Percentiles rank a stretch among this genome's conserved stretches.
These are phyloP conservation scores for Umbelopsis sp. DNA, from an alignment of 371 early-diverging fungal species.

Conservation along the genomic window DNA sequence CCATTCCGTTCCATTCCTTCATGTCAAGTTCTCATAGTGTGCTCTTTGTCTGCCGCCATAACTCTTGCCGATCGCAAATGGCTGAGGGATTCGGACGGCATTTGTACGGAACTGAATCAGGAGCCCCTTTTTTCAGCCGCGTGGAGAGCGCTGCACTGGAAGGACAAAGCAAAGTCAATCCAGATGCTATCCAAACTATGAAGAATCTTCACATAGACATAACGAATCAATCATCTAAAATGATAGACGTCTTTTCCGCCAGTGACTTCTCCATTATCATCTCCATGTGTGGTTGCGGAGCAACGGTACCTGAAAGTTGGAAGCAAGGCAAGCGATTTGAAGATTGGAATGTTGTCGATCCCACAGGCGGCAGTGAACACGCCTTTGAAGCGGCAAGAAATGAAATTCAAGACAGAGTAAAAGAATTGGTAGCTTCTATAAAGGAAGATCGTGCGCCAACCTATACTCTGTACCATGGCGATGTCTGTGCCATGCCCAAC, in stretches of 20 bases:
- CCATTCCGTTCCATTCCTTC: neutral
- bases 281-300: slow-evolving; percentile 26
- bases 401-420: slow-evolving; percentile 15
- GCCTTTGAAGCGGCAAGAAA: slow-evolving; percentile 17
- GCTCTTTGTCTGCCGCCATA: slow-evolving; percentile 25
- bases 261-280: slow-evolving; percentile 16
- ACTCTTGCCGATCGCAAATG: slow-evolving; percentile 25
- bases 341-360: slow-evolving; percentile 22
- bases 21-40: slow-evolving; percentile 11
- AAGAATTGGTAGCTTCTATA: slow-evolving; percentile 22
- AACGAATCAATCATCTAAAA: slow-evolving; percentile 17
- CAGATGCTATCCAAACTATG: slow-evolving; percentile 16
- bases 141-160: slow-evolving; percentile 24
- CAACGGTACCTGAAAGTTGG: slow-evolving; percentile 22
- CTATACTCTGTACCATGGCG: slow-evolving; percentile 19
- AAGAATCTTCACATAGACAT: slow-evolving; percentile 1
- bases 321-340: slow-evolving; percentile 24
- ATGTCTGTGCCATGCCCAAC: slow-evolving; percentile 16
- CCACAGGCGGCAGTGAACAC: slow-evolving; percentile 7
- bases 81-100: slow-evolving; percentile 23
- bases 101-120: neutral
- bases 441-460: slow-evolving; percentile 18
- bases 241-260: slow-evolving; percentile 9
- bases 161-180: slow-evolving; percentile 14
- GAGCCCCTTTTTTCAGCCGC: neutral